These are phyloP conservation scores for Nyssa sinensis DNA, from an alignment of 148 eudicot species.

Conservation along the genomic window DNA sequence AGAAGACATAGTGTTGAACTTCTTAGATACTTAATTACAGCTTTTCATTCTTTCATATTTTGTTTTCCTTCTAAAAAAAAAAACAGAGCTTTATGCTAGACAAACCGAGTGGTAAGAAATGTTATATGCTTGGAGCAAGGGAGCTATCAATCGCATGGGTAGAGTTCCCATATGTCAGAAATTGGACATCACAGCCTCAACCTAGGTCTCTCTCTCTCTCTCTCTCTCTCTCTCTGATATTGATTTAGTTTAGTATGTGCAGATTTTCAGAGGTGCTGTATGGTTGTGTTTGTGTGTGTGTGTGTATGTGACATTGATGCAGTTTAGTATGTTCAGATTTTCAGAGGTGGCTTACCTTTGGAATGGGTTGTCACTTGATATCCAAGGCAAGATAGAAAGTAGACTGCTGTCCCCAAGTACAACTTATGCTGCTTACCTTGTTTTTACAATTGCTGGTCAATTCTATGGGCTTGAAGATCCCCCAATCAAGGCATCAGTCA, in stretches of 20 bases:
- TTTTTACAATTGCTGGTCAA: conserved; percentile 21
- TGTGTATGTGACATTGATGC: too few relatives aligned
- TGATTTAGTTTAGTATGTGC: not conserved
- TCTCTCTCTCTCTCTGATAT: not conserved
- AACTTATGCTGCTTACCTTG: too few relatives aligned
- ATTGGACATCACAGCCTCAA: conserved; percentile 32
- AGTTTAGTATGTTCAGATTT: conserved; percentile 25
- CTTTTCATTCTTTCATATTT: not conserved
- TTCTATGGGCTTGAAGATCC: conserved; percentile 30
- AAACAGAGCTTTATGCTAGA: conserved; percentile 41
- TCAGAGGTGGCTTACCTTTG: conserved; percentile 39
- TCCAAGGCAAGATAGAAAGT: conserved; percentile 32
- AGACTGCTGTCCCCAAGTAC: conserved; percentile 33
- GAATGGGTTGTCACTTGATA: conserved; percentile 20
- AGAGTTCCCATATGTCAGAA: conserved; percentile 29
- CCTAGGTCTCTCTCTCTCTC: conserved; percentile 32
- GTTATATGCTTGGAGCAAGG: conserved; percentile 44
- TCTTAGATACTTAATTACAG: not conserved
- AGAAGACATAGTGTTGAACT: too few relatives aligned
- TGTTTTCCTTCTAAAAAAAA: too few relatives aligned
- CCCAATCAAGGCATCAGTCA: conserved; percentile 24
- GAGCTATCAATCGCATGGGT: conserved; percentile 34
- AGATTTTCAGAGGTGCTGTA: too few relatives aligned
- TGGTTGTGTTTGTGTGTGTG: too few relatives aligned
- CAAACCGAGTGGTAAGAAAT: conserved; percentile 47